Evolutionary conservation across 805 yeast species (phyloP).

Genomic region (Saccharomycopsis sp.): DNA sequence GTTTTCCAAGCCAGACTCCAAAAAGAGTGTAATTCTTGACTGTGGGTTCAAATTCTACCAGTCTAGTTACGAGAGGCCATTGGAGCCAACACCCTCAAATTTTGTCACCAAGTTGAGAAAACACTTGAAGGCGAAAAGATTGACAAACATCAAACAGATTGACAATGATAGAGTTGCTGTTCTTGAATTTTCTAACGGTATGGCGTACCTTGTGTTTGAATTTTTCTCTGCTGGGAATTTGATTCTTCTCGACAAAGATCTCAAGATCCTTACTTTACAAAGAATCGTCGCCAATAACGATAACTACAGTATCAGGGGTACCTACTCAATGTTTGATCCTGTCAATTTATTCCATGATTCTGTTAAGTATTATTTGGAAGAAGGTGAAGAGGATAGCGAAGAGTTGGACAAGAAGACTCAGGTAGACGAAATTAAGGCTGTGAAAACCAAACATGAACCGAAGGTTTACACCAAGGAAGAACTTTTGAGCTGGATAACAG

Average conservation of each 20-base stretch:
- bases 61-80: conserved; percentile 75
- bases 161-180: conserved; percentile 80
- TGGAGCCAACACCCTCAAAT: conserved; percentile 74
- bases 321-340: conserved; percentile 54
- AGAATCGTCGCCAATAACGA: conserved; percentile 73
- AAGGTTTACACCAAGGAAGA: conserved; percentile 28
- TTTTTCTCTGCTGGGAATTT: conserved; percentile 95
- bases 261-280: conserved; percentile 64
- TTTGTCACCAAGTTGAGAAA: conserved; percentile 84
- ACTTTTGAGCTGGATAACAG: conserved; percentile 35
- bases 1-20: conserved; percentile 78
- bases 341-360: conserved; percentile 34
- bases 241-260: conserved; percentile 61
- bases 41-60: conserved; percentile 78
- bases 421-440: background rate
- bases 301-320: conserved; percentile 70
- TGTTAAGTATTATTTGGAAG: conserved; percentile 14
- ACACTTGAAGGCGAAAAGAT: conserved; percentile 72
- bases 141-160: conserved; percentile 66
- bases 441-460: conserved; percentile 9
- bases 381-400: conserved; percentile 6
- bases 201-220: conserved; percentile 71
- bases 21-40: conserved; percentile 67
- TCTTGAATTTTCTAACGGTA: conserved; percentile 77
- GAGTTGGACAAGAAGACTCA: conserved; percentile 3